These are phyloP conservation scores for Musa troglodytarum DNA, from an alignment of 176 grass and related monocot species.

Conservation along the genomic window DNA sequence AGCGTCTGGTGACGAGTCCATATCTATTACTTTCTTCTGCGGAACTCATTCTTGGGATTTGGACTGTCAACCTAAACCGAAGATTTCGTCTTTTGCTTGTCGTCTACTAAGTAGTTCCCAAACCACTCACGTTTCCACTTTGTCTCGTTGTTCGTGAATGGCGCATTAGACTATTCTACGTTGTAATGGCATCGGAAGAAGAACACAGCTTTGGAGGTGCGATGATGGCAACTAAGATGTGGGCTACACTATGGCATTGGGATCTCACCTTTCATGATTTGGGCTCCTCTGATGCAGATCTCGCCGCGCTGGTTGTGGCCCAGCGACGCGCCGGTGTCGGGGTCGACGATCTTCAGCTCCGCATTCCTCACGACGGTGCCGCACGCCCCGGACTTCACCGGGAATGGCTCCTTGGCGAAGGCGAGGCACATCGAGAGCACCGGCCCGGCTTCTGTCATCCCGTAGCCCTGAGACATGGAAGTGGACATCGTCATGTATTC, in stretches of 20 bases:
- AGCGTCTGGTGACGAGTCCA: too few species aligned
- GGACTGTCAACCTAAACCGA: too few species aligned
- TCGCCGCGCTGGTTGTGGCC: slow-evolving; percentile 58
- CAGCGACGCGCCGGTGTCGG: slow-evolving; percentile 41
- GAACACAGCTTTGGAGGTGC: background rate
- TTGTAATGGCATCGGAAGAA: background rate
- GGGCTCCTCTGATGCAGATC: slow-evolving; percentile 87
- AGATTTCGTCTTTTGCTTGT: too few species aligned
- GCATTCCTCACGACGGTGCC: slow-evolving; percentile 89
- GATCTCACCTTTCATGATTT: slow-evolving; percentile 90
- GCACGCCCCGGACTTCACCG: slow-evolving; percentile 83
- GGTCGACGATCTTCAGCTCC: slow-evolving; percentile 75
- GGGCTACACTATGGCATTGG: too few species aligned
- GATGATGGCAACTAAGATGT: too few species aligned
- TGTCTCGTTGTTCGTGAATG: too few species aligned
- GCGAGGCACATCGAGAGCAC: slow-evolving; percentile 90
- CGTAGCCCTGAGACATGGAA: slow-evolving; percentile 49
- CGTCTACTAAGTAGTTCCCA: too few species aligned
- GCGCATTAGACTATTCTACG: too few species aligned
- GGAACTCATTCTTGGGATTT: too few species aligned
- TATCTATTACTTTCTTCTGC: too few species aligned
- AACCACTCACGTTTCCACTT: too few species aligned
- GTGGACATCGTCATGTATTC: too few species aligned
- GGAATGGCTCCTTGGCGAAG: slow-evolving; percentile 71
- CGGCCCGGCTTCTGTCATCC: slow-evolving; percentile 92